Conservation (phyloP, 179 eudicot species). For the Beta macrorhiza region DNA sequence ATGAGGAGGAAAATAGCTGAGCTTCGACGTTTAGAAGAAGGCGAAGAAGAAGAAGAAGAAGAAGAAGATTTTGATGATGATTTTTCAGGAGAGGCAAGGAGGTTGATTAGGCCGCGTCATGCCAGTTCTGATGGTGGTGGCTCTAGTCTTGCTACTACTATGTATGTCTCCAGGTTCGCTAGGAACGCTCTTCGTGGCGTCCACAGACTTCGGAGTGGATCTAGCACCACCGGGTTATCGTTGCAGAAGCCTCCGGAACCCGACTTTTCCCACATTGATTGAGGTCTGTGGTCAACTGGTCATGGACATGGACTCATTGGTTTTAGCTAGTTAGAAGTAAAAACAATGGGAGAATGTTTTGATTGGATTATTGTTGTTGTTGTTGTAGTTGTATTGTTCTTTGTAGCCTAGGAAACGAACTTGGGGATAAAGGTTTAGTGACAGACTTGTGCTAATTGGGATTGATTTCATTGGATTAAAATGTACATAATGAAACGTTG, state of each 20-base stretch:
- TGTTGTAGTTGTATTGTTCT: neutral
- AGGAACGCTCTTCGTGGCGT: slow-evolving; percentile 57
- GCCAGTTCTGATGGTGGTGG: slow-evolving; percentile 11
- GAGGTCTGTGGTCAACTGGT: slow-evolving; percentile 21
- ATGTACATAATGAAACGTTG: neutral
- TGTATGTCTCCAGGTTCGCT: slow-evolving; percentile 59
- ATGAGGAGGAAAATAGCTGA: slow-evolving; percentile 52
- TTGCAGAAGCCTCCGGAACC: slow-evolving; percentile 62
- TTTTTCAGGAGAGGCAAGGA: slow-evolving; percentile 2
- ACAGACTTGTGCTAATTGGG: neutral
- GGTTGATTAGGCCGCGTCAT: slow-evolving; percentile 19
- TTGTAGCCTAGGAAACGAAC: neutral
- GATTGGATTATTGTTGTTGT: neutral
- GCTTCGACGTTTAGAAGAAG: slow-evolving; percentile 36
- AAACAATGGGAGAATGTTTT: neutral
- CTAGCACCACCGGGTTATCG: slow-evolving; percentile 31
- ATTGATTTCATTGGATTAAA: neutral
- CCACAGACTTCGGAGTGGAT: slow-evolving; percentile 41
- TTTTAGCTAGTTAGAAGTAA: neutral
- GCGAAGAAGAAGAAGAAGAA: slow-evolving; percentile 18
- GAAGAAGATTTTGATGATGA: slow-evolving; percentile 26
- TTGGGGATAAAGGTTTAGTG: neutral
- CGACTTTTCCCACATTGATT: slow-evolving; percentile 40
- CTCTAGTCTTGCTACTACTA: slow-evolving; percentile 42
- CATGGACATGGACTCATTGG: no score